Conservation (phyloP, 306 rosid species). For the Trichosanthes truncata region DNA sequence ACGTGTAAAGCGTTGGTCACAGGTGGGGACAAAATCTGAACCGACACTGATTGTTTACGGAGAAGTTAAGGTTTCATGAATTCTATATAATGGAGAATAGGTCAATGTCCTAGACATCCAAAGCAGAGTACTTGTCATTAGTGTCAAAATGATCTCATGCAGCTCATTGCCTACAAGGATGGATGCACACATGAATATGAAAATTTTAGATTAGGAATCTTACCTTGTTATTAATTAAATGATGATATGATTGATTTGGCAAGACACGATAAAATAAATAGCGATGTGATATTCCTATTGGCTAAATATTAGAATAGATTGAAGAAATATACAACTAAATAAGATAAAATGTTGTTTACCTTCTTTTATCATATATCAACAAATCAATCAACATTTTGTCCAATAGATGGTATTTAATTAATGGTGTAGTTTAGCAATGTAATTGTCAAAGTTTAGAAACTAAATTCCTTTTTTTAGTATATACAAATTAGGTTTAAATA, state of each 20-base stretch:
- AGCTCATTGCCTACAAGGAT: background rate
- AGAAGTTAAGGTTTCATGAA: constrained; percentile 35
- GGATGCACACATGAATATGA: background rate
- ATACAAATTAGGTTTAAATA: no score
- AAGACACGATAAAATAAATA: background rate
- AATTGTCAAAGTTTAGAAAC: no score
- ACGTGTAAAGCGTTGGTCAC: background rate
- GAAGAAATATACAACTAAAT: no score
- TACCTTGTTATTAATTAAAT: no score
- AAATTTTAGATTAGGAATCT: background rate
- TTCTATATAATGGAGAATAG: constrained; percentile 20
- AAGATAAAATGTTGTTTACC: no score
- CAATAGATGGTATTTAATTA: background rate
- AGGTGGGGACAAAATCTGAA: background rate
- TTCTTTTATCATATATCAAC: no score
- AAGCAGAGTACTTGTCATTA: background rate
- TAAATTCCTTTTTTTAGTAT: no score
- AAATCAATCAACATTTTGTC: background rate
- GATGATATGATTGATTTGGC: no score
- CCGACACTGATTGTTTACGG: constrained; percentile 26
- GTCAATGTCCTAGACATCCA: constrained; percentile 23
- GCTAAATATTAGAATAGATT: no score
- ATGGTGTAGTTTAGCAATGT: background rate
- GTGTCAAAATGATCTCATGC: background rate
- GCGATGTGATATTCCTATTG: no score